Conservation (phyloP, 805 yeast species). For the Maudiozyma saulgeensis region DNA sequence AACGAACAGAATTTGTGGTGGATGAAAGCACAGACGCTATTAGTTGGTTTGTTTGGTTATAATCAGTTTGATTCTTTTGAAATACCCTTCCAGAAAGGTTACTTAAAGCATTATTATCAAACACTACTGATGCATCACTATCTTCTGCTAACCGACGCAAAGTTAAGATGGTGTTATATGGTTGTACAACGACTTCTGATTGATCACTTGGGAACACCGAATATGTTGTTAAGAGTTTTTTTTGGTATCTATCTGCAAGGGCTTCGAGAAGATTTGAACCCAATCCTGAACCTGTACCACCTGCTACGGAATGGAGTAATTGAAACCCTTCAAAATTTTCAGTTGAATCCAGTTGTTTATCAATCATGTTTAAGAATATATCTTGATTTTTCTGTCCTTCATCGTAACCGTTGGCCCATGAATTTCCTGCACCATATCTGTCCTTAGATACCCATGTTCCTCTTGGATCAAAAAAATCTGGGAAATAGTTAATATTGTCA, state of each 20-base stretch:
- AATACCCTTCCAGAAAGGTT: constrained; percentile 58
- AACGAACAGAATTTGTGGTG: constrained; percentile 77
- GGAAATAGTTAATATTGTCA: constrained; percentile 43
- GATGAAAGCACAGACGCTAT: constrained; percentile 80
- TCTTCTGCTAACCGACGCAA: constrained; percentile 71
- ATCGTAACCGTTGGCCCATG: constrained; percentile 86
- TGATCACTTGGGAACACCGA: constrained; percentile 76
- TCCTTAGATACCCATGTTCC: constrained; percentile 69
- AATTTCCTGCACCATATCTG: constrained; percentile 92
- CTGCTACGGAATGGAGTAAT: constrained; percentile 88
- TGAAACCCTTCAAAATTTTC: constrained; percentile 88
- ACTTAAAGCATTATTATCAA: constrained; percentile 80
- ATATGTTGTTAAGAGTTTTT: constrained; percentile 74
- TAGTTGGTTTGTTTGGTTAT: constrained; percentile 72
- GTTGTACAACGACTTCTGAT: constrained; percentile 96
- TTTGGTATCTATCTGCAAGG: constrained; percentile 70
- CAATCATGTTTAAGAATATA: constrained; percentile 71
- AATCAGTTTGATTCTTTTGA: constrained; percentile 51
- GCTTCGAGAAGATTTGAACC: constrained; percentile 77
- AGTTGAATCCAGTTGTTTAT: constrained; percentile 81
- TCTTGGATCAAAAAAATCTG: constrained; percentile 71
- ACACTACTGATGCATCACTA: constrained; percentile 81
- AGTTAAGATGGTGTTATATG: constrained; percentile 82
- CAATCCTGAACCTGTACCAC: constrained; percentile 96
- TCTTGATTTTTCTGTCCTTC: constrained; percentile 64